phyloP scores from a whole-genome alignment of 805 yeast species.

The Debaryomyces tyrocola region DNA sequence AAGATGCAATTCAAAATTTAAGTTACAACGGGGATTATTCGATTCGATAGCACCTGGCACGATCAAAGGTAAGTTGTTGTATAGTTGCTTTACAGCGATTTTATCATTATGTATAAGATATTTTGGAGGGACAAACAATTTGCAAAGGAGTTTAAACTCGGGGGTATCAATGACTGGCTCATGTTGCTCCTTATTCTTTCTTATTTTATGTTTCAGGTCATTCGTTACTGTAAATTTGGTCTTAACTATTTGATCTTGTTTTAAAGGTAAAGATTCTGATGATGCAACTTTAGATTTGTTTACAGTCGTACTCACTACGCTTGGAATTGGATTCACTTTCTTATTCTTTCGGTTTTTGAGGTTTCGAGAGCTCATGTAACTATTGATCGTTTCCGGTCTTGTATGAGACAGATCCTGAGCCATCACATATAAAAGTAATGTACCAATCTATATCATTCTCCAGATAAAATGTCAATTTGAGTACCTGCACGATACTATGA shows the following conservation, averaged over 20 bases:
- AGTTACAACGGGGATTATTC: conserved; percentile 10
- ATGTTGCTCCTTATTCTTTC: conserved; percentile 10
- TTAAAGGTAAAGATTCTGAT: neutral
- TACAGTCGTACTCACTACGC: neutral
- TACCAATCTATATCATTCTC: too few relatives aligned
- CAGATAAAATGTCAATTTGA: too few relatives aligned
- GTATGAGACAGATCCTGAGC: too few relatives aligned
- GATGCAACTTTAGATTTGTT: neutral
- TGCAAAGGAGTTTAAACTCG: conserved; percentile 33
- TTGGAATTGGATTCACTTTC: neutral
- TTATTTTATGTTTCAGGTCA: conserved; percentile 7
- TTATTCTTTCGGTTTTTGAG: neutral
- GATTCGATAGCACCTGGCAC: conserved; percentile 17
- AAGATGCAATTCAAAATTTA: conserved; percentile 38
- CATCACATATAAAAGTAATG: too few relatives aligned
- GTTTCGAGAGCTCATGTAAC: too few relatives aligned
- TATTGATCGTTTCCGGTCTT: too few relatives aligned
- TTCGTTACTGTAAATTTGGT: conserved; percentile 7
- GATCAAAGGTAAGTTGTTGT: conserved; percentile 27
- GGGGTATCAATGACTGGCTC: conserved; percentile 23
- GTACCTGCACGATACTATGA: too few relatives aligned
- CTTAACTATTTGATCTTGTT: conserved; percentile 3
- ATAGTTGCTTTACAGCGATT: conserved; percentile 24
- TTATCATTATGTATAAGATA: conserved; percentile 29
- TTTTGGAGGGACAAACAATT: conserved; percentile 34